phyloP scores from a whole-genome alignment of 2,329 filamentous ascomycete species.

The Sclerotinia sclerotiorum region DNA sequence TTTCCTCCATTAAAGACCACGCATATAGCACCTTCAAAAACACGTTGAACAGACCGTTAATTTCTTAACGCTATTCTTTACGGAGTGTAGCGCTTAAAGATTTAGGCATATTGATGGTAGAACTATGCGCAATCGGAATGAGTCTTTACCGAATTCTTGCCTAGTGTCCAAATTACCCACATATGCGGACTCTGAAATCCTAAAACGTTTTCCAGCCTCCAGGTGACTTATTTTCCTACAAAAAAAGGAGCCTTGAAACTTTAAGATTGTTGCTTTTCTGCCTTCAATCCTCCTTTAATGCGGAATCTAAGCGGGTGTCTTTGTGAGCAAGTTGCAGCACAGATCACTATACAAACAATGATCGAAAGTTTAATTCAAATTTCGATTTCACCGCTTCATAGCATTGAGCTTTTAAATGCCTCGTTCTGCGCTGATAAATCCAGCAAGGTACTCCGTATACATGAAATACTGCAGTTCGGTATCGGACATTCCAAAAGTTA shows the following conservation, averaged over 20 bases:
- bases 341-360: neutral
- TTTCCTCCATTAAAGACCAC: neutral
- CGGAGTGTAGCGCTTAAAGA: neutral
- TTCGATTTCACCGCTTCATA: constrained; percentile 1
- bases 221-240: neutral
- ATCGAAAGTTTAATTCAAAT: neutral
- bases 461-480: neutral
- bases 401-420: neutral
- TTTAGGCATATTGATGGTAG: neutral
- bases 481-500: neutral
- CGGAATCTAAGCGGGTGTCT: neutral
- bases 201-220: neutral
- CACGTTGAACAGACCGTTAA: neutral
- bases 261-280: neutral
- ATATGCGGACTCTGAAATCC: neutral
- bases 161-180: neutral
- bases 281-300: constrained; percentile 1
- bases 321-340: constrained; percentile 14
- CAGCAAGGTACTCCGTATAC: neutral
- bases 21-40: neutral
- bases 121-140: neutral
- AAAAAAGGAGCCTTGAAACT: neutral
- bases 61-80: neutral
- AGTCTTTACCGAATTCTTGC: neutral
- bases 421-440: neutral